Base-by-base conservation (phyloP, 2,329 filamentous ascomycete genomes). In the Claviceps humidiphila region DNA sequence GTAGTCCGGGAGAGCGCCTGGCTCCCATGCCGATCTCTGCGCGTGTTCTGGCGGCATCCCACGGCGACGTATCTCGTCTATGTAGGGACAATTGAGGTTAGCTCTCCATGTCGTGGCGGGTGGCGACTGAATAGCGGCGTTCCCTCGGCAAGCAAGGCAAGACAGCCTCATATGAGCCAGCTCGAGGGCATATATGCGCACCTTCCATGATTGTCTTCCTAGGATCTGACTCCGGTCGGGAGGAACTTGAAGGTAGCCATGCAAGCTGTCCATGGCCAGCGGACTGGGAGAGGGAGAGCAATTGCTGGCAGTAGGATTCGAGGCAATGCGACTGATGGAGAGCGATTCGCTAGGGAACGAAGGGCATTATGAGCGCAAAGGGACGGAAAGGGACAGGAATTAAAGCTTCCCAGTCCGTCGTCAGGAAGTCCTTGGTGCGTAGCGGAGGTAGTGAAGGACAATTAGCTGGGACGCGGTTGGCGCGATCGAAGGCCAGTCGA, bases 11-110 rank as follows among this genome's bases (percentile, higher is more conserved):
- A 65, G 47, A 69, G 64, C 51, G 64, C 65, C 38, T 65, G 61
- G 56, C 65, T 69, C 34, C 64, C 56, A 50, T 67, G 65, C 30
- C 64, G 59, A 42, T 71, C 69, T 58, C 68, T 67, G 46, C 53
- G 44, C 49, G 50, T 55, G 34, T 66, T 57, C 52, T 54, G 58
- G 51, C 64, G 64, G 51, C 62, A 61, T 52, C 78, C 78, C 53
- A 82, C 68, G 53, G 80, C 70, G 47, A 84, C 73, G 64, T 79
- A 82, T 65, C 81, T 79, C 61, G 74, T 60, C 80, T 83, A 61
- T 40, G 34, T 22, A 14, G 14, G 14, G 9, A 42, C 34, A 45
- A 26, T 9, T 20, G 54, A 53, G 20, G 41, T 60, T 44, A 60
- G 54, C 56, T 50, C 7, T 30, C 2, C 26, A 39, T 17, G 24